A percentile compares a stretch with the other conserved stretches of the same genome.
Evolutionary conservation across 306 rosid species (phyloP).

Genomic region (Spatholobus suberectus): DNA sequence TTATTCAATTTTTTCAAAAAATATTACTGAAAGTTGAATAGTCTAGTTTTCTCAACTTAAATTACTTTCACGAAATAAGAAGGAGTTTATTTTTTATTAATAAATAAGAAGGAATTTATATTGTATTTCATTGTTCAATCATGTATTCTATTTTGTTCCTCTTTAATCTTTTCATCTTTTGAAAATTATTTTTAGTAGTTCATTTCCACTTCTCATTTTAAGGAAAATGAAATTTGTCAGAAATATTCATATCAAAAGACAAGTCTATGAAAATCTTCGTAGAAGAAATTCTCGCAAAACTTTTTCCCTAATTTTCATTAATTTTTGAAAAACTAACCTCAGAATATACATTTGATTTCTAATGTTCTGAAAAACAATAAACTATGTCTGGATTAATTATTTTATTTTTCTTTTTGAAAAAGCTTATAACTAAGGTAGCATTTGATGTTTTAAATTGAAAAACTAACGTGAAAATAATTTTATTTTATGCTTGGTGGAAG

Average conservation of each 20-base stretch:
- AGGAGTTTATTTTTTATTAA: neutral
- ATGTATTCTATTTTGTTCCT: neutral
- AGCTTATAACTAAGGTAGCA: no score
- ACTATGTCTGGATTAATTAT: no score
- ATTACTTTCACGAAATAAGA: neutral
- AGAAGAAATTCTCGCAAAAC: neutral
- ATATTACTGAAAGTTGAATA: neutral
- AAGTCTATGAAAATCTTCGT: neutral
- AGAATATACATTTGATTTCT: neutral
- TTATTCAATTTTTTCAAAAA: no score
- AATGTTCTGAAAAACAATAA: neutral
- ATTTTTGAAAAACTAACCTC: neutral
- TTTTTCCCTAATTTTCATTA: neutral
- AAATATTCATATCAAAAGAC: no score
- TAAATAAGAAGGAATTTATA: neutral
- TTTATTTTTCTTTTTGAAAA: no score
- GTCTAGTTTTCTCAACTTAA: neutral
- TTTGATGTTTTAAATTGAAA: no score
- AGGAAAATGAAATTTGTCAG: neutral
- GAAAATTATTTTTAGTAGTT: neutral
- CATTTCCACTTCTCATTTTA: neutral
- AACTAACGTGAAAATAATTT: no score
- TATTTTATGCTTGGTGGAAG: no score
- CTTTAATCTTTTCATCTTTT: neutral
- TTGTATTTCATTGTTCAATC: no score